phyloP scores from a whole-genome alignment of 2,329 filamentous ascomycete genomes.

The Corynespora cassiicola region DNA sequence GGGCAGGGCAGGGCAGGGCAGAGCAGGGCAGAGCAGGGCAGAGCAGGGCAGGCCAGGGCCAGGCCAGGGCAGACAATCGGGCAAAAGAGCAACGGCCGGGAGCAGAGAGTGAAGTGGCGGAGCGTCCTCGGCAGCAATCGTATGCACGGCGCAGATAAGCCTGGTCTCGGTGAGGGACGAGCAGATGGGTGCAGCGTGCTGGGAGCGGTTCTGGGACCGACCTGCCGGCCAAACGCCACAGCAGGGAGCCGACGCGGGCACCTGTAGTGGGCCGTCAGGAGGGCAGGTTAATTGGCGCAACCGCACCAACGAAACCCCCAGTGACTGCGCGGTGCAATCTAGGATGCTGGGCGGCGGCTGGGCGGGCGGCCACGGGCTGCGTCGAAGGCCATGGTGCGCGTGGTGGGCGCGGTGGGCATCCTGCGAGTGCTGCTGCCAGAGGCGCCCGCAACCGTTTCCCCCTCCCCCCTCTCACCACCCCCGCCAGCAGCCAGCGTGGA shows the following conservation, averaged over 20 bases:
- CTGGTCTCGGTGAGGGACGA: constrained; percentile 3
- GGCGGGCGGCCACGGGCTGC: no score
- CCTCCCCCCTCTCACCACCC: no score
- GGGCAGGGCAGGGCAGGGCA: constrained; percentile 1
- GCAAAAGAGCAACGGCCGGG: constrained; percentile 2
- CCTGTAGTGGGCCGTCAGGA: not conserved
- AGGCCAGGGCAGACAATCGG: not conserved
- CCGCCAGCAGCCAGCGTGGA: no score
- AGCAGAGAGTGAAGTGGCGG: not conserved
- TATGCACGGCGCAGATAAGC: constrained; percentile 1
- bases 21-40: no score
- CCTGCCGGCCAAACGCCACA: constrained; percentile 25
- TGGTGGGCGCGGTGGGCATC: no score
- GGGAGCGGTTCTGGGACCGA: constrained; percentile 15
- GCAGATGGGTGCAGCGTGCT: constrained; percentile 15
- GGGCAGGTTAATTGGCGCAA: constrained; percentile 8
- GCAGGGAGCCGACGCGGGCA: constrained; percentile 7
- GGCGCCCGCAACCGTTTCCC: constrained; percentile 19
- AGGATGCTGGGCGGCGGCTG: constrained; percentile 17
- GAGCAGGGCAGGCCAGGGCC: constrained; percentile 12
- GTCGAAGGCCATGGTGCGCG: no score
- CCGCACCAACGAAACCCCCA: no score
- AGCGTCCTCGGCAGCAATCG: constrained; percentile 4
- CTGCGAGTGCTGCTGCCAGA: no score
- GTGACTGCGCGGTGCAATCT: constrained; percentile 13